Percentiles rank a stretch among this genome's conserved stretches.
These are phyloP conservation scores for Aspergillus conjunctus DNA, from an alignment of 495 filamentous ascomycete species.

Conservation along the genomic window DNA sequence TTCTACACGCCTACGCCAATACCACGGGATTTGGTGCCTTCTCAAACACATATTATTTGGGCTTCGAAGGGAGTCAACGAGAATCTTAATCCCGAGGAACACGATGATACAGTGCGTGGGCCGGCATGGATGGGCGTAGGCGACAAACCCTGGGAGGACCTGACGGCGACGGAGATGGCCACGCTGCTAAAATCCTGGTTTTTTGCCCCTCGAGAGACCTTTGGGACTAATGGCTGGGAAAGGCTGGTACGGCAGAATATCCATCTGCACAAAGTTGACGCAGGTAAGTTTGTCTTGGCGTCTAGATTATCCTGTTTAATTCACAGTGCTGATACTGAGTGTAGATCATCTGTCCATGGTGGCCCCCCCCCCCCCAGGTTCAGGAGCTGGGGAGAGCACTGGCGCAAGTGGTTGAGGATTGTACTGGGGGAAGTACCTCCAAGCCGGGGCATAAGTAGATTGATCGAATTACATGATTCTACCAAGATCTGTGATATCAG, in stretches of 20 bases:
- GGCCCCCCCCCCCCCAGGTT: not conserved
- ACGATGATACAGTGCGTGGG: not conserved
- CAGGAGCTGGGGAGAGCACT: not conserved
- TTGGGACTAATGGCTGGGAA: constrained; percentile 15
- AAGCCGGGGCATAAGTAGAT: not conserved
- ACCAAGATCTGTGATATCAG: too few species aligned
- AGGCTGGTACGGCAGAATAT: not conserved
- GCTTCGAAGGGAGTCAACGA: not conserved
- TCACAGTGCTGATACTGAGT: not conserved
- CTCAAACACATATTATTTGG: constrained; percentile 4
- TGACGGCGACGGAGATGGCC: not conserved
- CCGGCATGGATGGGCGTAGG: not conserved
- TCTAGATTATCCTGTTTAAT: not conserved
- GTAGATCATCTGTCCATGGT: constrained; percentile 1
- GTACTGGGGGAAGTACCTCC: not conserved
- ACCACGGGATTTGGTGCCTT: not conserved
- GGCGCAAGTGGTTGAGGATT: not conserved
- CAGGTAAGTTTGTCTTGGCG: not conserved
- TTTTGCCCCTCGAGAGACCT: constrained; percentile 2
- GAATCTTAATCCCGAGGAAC: not conserved
- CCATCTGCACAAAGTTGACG: constrained; percentile 3
- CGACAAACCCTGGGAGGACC: constrained; percentile 6
- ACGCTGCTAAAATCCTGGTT: constrained; percentile 12
- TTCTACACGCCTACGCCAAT: not conserved
- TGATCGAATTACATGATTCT: too few species aligned